Base-by-base conservation (phyloP, 805 yeast species). In the Saccharomyces kudriavzevii region DNA sequence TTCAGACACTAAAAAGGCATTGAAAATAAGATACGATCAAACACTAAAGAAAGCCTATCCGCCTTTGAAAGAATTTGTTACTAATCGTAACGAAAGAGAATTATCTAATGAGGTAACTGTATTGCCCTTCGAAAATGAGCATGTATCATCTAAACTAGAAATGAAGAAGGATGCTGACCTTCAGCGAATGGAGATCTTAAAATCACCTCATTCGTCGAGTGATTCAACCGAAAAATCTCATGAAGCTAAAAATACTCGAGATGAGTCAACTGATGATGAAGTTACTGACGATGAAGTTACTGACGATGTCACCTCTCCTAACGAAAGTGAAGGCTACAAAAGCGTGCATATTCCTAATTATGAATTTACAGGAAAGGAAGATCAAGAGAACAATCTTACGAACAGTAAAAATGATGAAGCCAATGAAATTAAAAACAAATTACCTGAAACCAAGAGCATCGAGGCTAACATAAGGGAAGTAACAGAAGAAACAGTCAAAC, bases 391-490 rank as follows among this genome's bases (percentile, higher is more conserved):
- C 40, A 27, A 5, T 24, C 14, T 24, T 6, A 5, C 35, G 6
- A 25, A 13, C 5, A 26, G 27, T 10, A 14, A 27, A 13, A 47
- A 27, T 29, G 24, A 9, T 10, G 40, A n/a, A 25, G 27, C 6
- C n/a, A n/a, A 47, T 4, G 47, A 47, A 31, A 48, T 46, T 27
- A 52, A 52, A 52, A 54, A 50, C 46, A 53, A 49, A 4, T 35
- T 43, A 17, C 53, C 53, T 13, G 57, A 17, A 25, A 17, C 14
- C 14, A 27, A 28, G 22, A 20, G 10, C 49, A 27, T 28, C 29
- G 27, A 26, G 49, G 50, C n/a, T 51, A 40, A 30, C 43, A 47
- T 20, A 47, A 63, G 46, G 55, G 22, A 22, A 24, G 17, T 10
- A 35, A 0, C 24, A 5, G 22, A 8, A 17, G 43, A 17, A 35